A percentile compares a stretch with the other conserved stretches of the same genome.
phyloP scores from a whole-genome alignment of 768 basidiomycete species.

The Epithele typhae region DNA sequence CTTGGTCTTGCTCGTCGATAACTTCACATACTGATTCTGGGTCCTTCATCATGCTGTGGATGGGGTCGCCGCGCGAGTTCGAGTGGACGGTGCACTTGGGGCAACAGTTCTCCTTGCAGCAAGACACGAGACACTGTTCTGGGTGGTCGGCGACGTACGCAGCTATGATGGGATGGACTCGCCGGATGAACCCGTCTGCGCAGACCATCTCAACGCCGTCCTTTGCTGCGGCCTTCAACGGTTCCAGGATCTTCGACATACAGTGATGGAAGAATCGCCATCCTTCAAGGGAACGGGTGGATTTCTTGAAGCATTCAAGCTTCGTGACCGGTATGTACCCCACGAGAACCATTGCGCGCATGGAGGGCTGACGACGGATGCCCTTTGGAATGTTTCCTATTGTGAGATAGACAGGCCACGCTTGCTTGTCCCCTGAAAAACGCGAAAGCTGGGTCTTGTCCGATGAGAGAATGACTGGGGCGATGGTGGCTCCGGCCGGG shows the following conservation, averaged over 20 bases:
- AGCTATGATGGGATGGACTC: conserved; percentile 37
- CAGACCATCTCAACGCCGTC: conserved; percentile 31
- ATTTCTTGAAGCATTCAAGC: conserved; percentile 19
- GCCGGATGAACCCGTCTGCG: conserved; percentile 31
- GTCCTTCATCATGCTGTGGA: conserved; percentile 4
- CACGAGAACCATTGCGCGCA: conserved; percentile 11
- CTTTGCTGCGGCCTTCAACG: conserved; percentile 26
- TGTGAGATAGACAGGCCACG: conserved; percentile 23
- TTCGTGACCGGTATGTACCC: conserved; percentile 10
- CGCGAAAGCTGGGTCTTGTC: conserved; percentile 22
- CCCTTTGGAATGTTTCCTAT: conserved; percentile 20
- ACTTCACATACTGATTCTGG: neutral
- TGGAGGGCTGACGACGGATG: conserved; percentile 10
- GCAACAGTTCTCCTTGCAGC: conserved; percentile 20
- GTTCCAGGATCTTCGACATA: conserved; percentile 29
- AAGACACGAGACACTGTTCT: conserved; percentile 38
- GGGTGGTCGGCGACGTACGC: conserved; percentile 38
- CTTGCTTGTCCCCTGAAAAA: conserved; percentile 17
- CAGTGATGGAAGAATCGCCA: conserved; percentile 35
- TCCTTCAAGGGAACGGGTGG: conserved; percentile 13
- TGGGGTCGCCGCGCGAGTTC: conserved; percentile 17
- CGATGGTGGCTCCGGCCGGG: conserved; percentile 22
- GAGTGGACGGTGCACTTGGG: conserved; percentile 25
- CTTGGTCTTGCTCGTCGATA: neutral
- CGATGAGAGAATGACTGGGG: conserved; percentile 36